Percentiles rank a stretch among this genome's conserved stretches.
phyloP scores from a whole-genome alignment of 306 rosid species.

The Prosopis cineraria region DNA sequence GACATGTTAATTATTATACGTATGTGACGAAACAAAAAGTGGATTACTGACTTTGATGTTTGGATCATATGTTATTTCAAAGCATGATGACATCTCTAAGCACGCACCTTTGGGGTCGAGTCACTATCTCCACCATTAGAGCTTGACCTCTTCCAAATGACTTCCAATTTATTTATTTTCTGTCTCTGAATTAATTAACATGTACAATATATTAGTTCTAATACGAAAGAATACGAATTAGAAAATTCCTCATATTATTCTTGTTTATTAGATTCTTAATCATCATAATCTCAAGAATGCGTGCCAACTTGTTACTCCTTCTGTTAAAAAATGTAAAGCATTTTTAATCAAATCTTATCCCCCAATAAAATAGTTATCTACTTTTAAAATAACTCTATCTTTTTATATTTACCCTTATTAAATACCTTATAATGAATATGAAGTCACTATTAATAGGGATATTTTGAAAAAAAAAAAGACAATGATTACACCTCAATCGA shows the following conservation, averaged over 20 bases:
- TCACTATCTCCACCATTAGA: neutral
- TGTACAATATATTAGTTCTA: neutral
- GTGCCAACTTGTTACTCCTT: neutral
- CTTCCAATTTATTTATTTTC: neutral
- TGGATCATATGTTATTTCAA: neutral
- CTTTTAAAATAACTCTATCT: no score
- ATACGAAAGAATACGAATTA: neutral
- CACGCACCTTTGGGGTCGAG: neutral
- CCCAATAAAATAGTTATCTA: no score
- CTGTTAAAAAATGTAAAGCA: no score
- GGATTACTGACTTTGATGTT: neutral
- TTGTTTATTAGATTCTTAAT: neutral
- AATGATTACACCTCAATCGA: no score
- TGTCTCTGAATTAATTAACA: neutral
- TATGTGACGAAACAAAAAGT: neutral
- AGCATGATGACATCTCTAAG: neutral
- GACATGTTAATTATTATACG: neutral
- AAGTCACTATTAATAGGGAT: no score
- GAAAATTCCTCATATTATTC: neutral
- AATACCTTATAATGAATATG: no score
- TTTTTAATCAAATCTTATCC: no score
- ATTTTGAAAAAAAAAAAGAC: no score
- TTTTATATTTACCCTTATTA: no score
- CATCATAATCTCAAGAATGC: neutral
- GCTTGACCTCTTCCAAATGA: neutral